Evolutionary conservation across 2,329 filamentous ascomycete species (phyloP), one percentile per base, ranked within the genome.

Genomic region (Penicillium sp.): DNA sequence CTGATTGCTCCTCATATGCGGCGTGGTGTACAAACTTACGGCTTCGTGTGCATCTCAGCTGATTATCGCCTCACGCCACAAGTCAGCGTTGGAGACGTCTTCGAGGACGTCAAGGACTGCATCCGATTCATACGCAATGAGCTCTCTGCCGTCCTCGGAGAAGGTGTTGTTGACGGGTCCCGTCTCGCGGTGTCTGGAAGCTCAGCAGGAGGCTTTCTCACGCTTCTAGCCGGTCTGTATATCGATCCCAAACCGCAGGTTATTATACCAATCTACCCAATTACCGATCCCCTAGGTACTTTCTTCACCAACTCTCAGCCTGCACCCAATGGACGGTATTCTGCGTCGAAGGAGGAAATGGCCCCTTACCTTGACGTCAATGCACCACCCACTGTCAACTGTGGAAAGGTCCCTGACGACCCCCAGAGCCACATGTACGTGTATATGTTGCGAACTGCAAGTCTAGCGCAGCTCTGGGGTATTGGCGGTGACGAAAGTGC

Each of bases 261-360:
- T 30, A 52, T 52, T 38, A 52, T 52, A 21, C 50, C 40, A 18
- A 52, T 52, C 35, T 52, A 52, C 9, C 38, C 50, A 33, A 52
- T 52, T 33, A 52, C 50, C 23, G 50, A 46, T 28, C 50, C 40
- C n/a, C n/a, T 45, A 7, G 40, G 50, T 33, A 33, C 26, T n/a
- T 52, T 52, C 40, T 45, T 52, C 50, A 52, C 50, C 45, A 52
- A 35, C 21, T 33, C 38, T 20, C 50, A 46, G 24, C 50, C 50
- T 20, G 50, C 50, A 18, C 40, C 38, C 45, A 52, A 52, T 11
- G 50, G 50, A 33, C 40, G 50, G 9, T 52, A 52, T 33, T 52
- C 50, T 20, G 50, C 50, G 12, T 46, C 50, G 14, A 30, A 52
- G 20, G 50, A 52, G 20, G 50, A 52, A 33, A 52, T 52, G 50